These are phyloP conservation scores for Boletus subparvulus DNA, from an alignment of 768 basidiomycete species.

Conservation along the genomic window DNA sequence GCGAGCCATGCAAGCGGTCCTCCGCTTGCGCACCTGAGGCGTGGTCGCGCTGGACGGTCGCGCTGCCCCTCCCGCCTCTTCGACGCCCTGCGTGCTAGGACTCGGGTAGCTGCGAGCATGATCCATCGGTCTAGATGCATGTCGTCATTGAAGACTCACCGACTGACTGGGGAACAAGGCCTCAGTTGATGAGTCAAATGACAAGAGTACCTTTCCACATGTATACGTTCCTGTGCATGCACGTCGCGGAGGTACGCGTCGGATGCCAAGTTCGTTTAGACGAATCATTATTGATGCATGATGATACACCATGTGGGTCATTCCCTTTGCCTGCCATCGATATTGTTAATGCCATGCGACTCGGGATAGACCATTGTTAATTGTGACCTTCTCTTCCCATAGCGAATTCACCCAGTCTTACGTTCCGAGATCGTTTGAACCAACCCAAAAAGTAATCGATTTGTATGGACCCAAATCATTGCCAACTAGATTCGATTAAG, in stretches of 20 bases:
- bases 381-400: background rate
- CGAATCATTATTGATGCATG: background rate
- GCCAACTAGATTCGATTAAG: constrained; percentile 30
- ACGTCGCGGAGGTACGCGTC: background rate
- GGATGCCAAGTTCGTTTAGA: background rate
- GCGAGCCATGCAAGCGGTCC: background rate
- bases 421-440: no score
- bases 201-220: background rate
- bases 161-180: no score
- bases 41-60: background rate
- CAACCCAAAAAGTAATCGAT: constrained; percentile 4
- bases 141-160: no score
- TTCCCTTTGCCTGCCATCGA: background rate
- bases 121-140: background rate
- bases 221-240: background rate
- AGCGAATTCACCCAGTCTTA: no score
- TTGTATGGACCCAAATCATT: constrained; percentile 15
- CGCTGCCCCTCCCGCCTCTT: background rate
- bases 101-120: background rate
- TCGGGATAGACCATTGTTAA: background rate
- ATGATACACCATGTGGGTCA: background rate
- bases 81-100: background rate
- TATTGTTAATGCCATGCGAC: background rate
- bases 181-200: background rate
- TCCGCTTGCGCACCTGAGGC: background rate